These are phyloP conservation scores for Ambrosiella beaveri DNA, from an alignment of 2,329 filamentous ascomycete genomes.

Conservation along the genomic window DNA sequence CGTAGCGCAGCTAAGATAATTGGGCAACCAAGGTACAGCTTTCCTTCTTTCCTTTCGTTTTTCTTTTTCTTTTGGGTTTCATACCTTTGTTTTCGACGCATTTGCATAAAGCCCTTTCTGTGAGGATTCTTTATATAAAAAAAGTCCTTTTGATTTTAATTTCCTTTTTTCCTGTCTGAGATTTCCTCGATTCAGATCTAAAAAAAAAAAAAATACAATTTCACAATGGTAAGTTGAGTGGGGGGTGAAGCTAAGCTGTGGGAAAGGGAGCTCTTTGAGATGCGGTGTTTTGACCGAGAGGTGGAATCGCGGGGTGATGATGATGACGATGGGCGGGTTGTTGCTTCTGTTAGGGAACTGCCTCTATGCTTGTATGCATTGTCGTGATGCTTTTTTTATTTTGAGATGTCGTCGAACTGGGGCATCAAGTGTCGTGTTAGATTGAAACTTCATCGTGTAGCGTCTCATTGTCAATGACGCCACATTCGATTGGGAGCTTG, in stretches of 20 bases:
- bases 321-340: too few species aligned
- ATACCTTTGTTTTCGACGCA: background rate
- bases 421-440: too few species aligned
- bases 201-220: background rate
- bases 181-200: too few species aligned
- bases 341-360: too few species aligned
- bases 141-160: slow-evolving; percentile 15
- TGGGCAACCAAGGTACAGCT: background rate
- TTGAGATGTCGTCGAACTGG: too few species aligned
- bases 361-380: too few species aligned
- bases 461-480: background rate
- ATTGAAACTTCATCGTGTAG: background rate
- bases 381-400: too few species aligned
- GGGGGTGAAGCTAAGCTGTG: too few species aligned
- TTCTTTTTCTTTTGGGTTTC: slow-evolving; percentile 6
- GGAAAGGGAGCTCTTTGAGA: too few species aligned
- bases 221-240: slow-evolving; percentile 12
- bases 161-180: slow-evolving; percentile 11
- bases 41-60: slow-evolving; percentile 13
- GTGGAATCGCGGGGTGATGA: too few species aligned
- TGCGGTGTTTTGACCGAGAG: too few species aligned
- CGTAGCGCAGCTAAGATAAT: background rate
- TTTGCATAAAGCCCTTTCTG: too few species aligned
- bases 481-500: background rate
- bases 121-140: slow-evolving; percentile 16